Evolutionary conservation across 1,284 basidiomycete genomes (phyloP).

Genomic region (Tranzscheliella williamsii): DNA sequence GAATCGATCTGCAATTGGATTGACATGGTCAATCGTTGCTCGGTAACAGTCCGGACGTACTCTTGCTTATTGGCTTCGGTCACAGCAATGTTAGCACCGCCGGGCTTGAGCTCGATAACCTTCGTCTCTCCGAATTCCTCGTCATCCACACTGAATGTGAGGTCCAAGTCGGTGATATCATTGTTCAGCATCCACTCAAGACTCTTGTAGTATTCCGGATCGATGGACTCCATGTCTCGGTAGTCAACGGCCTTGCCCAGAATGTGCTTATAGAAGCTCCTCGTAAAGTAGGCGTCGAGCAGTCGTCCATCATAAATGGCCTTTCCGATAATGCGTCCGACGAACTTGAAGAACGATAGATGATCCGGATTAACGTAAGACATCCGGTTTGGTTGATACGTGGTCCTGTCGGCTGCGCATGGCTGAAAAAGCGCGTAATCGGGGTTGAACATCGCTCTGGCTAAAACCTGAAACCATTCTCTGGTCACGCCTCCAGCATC

Average conservation of each 20-base stretch:
- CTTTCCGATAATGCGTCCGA: constrained; percentile 92
- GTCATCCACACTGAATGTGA: constrained; percentile 86
- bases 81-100: constrained; percentile 50
- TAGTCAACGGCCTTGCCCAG: constrained; percentile 57
- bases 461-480: constrained; percentile 98
- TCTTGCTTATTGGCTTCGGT: constrained; percentile 90
- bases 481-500: constrained; percentile 97
- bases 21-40: constrained; percentile 89
- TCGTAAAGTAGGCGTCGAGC: constrained; percentile 88
- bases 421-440: constrained; percentile 98
- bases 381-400: constrained; percentile 94
- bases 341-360: constrained; percentile 96
- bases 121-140: constrained; percentile 68
- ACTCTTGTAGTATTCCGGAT: constrained; percentile 81
- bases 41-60: constrained; percentile 87
- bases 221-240: constrained; percentile 56
- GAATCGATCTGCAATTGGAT: constrained; percentile 72
- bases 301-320: constrained; percentile 93
- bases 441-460: constrained; percentile 99
- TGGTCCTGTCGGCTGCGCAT: constrained; percentile 78
- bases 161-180: constrained; percentile 71
- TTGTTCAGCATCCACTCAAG: constrained; percentile 63
- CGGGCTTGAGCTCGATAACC: constrained; percentile 55
- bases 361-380: constrained; percentile 84
- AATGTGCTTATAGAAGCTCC: constrained; percentile 65